phyloP scores from a whole-genome alignment of 2,329 filamentous ascomycete genomes.

The Chrysoporthe cubensis region DNA sequence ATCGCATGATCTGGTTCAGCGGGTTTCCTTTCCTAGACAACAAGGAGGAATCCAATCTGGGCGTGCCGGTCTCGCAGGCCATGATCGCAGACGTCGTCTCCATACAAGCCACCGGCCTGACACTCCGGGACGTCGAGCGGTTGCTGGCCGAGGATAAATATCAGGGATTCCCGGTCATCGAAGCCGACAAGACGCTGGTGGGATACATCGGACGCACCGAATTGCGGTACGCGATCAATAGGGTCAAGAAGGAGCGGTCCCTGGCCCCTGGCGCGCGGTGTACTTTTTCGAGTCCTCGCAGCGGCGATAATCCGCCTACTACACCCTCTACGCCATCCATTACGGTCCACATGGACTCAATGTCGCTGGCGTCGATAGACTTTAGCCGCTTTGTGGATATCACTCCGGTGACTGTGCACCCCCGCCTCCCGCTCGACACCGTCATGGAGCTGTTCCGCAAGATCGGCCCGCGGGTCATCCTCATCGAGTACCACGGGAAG shows the following conservation, averaged over 20 bases:
- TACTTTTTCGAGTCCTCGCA: slow-evolving; percentile 63
- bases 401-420: slow-evolving; percentile 89
- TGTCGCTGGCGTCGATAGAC: slow-evolving; percentile 61
- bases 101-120: slow-evolving; percentile 74
- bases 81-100: slow-evolving; percentile 81
- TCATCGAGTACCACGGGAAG: slow-evolving; percentile 87
- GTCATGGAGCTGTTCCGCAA: slow-evolving; percentile 99
- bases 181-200: slow-evolving; percentile 70
- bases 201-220: slow-evolving; percentile 95
- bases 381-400: slow-evolving; percentile 87
- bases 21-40: slow-evolving; percentile 96
- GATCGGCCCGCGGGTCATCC: slow-evolving; percentile 89
- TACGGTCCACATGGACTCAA: slow-evolving; percentile 43
- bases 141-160: slow-evolving; percentile 79
- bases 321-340: slow-evolving; percentile 47
- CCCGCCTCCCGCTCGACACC: slow-evolving; percentile 87
- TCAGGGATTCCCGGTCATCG: slow-evolving; percentile 89
- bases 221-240: slow-evolving; percentile 85
- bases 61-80: slow-evolving; percentile 86
- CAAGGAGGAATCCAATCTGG: slow-evolving; percentile 97
- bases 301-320: slow-evolving; percentile 25
- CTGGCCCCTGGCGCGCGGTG: slow-evolving; percentile 73
- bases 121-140: slow-evolving; percentile 75
- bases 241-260: slow-evolving; percentile 70
- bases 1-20: slow-evolving; percentile 98